Evolutionary conservation across 768 basidiomycete species (phyloP), one percentile per base, ranked within the genome.

Genomic region (Podaxis mareebaensis): DNA sequence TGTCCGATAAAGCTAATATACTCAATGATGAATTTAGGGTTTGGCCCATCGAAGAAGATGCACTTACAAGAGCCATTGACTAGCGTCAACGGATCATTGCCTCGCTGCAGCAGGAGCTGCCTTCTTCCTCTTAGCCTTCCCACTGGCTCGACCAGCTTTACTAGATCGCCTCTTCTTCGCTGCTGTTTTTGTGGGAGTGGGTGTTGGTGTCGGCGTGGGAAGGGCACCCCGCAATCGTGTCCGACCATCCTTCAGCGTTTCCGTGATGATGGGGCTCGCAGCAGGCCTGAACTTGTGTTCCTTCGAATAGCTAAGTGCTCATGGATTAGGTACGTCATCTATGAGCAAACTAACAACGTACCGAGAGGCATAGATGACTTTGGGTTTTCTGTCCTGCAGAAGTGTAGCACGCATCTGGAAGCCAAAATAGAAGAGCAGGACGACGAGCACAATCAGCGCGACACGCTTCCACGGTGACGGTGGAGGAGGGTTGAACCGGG

Each of bases 241-340:
- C 8, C 66, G 54, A 13, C 68, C 68, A 46, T 69, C 66, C 44
- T 67, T 67, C 20, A 69, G 48, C 1, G 64, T 66, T 51, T 69
- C 68, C 3, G 68, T 69, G 46, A 69, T 69, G 38, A 69, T 58
- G n/a, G 68, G 68, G 26, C 66, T 67, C 3, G 68, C 68, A 12
- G 68, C 68, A 20, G 68, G 68, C 30, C 68, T 59, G 58, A 61
- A 69, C 44, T 67, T 67, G 62, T 64, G 55, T 46, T 69, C 68
- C 33, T 69, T 69, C n/a, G 68, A 69, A 52, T 69, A 69, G 3
- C 68, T 69, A 38, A 39, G 13, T 24, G 15, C 44, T 46, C 44
- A 15, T 8, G 40, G 12, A 28, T 51, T 4, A 36, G 22, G 22
- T 38, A 44, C 28, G 52, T 15, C 28, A 39, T 49, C 20, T 12